Evolutionary conservation across 2,329 filamentous ascomycete genomes (phyloP).

Genomic region (Alternaria viburni): DNA sequence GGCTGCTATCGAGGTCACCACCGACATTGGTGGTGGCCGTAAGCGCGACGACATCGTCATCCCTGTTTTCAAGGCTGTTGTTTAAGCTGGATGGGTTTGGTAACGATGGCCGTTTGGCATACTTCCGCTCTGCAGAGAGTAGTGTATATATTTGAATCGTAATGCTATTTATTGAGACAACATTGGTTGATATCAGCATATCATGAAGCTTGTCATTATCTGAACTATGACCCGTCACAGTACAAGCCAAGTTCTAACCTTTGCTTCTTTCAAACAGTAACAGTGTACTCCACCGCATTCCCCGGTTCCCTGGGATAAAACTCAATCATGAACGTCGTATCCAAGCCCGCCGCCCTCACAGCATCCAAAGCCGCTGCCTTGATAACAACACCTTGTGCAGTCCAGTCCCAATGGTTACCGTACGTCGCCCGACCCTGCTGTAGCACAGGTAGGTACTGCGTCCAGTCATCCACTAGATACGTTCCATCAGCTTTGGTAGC

Average conservation of each 20-base stretch:
- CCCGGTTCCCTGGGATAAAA: slow-evolving; percentile 60
- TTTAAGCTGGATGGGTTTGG: background rate
- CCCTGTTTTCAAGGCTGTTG: background rate
- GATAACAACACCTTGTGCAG: slow-evolving; percentile 56
- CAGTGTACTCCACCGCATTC: slow-evolving; percentile 58
- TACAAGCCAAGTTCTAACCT: background rate
- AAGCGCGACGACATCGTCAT: background rate
- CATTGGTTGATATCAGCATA: background rate
- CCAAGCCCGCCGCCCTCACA: slow-evolving; percentile 54
- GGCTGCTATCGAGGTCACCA: background rate
- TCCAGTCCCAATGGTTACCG: slow-evolving; percentile 60
- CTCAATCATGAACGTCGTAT: slow-evolving; percentile 60
- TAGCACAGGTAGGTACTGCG: slow-evolving; percentile 58
- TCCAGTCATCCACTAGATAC: slow-evolving; percentile 64
- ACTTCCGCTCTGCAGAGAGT: background rate
- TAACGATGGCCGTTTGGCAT: background rate
- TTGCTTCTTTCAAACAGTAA: slow-evolving; percentile 45
- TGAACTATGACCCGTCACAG: background rate
- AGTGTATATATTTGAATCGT: background rate
- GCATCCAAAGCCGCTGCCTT: slow-evolving; percentile 53
- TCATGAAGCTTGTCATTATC: background rate
- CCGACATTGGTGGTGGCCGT: background rate
- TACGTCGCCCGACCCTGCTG: slow-evolving; percentile 59
- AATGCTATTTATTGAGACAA: background rate
- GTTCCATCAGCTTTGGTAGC: slow-evolving; percentile 57